These are phyloP conservation scores for Polychaeton citri DNA, from an alignment of 2,329 filamentous ascomycete genomes.

Conservation along the genomic window DNA sequence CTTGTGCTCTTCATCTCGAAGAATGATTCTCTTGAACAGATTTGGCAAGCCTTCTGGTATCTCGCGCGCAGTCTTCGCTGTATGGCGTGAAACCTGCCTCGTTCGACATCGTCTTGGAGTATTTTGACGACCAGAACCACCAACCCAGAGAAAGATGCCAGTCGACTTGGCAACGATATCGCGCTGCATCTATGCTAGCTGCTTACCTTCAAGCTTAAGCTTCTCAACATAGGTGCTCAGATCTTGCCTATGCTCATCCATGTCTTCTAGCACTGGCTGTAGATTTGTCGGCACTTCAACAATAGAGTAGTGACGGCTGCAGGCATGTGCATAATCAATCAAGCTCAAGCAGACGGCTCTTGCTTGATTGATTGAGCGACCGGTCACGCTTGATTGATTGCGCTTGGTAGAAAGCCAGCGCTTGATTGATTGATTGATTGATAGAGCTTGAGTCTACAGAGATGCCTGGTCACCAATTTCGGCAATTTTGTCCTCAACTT, in stretches of 20 bases:
- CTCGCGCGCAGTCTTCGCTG: constrained; percentile 22
- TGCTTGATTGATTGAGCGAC: too few species aligned
- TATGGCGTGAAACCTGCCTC: constrained; percentile 18
- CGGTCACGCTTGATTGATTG: too few species aligned
- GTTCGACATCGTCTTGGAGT: constrained; percentile 28
- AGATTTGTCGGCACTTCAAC: constrained; percentile 21
- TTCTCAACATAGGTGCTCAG: constrained; percentile 22
- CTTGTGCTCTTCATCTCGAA: constrained; percentile 29
- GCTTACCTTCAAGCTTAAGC: too few species aligned
- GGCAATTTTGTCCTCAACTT: too few species aligned
- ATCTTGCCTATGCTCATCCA: constrained; percentile 21
- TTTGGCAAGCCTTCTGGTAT: constrained; percentile 30
- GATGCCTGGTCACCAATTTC: too few species aligned
- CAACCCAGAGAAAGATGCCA: constrained; percentile 36
- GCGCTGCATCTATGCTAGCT: background rate
- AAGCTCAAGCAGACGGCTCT: too few species aligned
- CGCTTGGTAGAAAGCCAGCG: too few species aligned
- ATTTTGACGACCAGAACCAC: constrained; percentile 32
- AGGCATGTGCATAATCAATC: too few species aligned
- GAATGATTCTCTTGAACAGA: constrained; percentile 39
- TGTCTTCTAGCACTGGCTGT: constrained; percentile 21
- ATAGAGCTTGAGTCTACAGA: too few species aligned
- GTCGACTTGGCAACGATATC: constrained; percentile 25
- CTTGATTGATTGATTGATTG: too few species aligned
- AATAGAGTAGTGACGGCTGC: constrained; percentile 31